These are phyloP conservation scores for Trypanosoma cruzi DNA, from an alignment of 208 protist genomes.

Conservation along the genomic window DNA sequence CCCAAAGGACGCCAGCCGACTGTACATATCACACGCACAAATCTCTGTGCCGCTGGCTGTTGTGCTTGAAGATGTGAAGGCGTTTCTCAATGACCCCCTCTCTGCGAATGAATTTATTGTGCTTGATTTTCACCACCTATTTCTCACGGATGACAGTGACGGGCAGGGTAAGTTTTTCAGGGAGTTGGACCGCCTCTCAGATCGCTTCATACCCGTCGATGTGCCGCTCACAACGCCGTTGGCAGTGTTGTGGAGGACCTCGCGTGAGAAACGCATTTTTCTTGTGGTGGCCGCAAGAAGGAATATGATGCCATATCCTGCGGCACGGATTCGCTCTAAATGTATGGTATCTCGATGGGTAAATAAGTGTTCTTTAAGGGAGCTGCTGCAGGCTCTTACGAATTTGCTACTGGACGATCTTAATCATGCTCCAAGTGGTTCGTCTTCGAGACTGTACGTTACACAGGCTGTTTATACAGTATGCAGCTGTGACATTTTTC, in stretches of 20 bases:
- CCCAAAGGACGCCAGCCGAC: too few species aligned
- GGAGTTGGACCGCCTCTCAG: conserved; percentile 24
- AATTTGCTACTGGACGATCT: conserved; percentile 3
- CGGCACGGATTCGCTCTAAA: conserved; percentile 22
- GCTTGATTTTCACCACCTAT: conserved; percentile 63
- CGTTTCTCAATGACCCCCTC: conserved; percentile 37
- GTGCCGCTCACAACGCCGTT: conserved; percentile 36
- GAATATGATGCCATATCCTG: conserved; percentile 7
- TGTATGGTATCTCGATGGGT: conserved; percentile 44
- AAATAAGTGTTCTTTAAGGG: conserved; percentile 23
- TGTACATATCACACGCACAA: conserved; percentile 44
- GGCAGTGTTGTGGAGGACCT: conserved; percentile 26
- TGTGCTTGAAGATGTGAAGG: conserved; percentile 28
- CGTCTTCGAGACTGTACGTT: conserved; percentile 34
- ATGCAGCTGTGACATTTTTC: conserved; percentile 29
- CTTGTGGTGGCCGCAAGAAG: conserved; percentile 35
- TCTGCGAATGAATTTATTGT: too few species aligned
- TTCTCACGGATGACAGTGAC: conserved; percentile 15
- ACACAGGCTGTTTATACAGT: too few species aligned
- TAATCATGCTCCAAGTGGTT: not conserved
- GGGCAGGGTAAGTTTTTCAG: conserved; percentile 28
- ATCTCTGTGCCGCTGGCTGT: conserved; percentile 34
- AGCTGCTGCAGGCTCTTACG: conserved; percentile 30
- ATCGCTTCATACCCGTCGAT: conserved; percentile 33
- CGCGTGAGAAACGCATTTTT: conserved; percentile 39